These are phyloP conservation scores for Metschnikowia santaceciliae DNA, from an alignment of 805 yeast genomes.

Conservation along the genomic window DNA sequence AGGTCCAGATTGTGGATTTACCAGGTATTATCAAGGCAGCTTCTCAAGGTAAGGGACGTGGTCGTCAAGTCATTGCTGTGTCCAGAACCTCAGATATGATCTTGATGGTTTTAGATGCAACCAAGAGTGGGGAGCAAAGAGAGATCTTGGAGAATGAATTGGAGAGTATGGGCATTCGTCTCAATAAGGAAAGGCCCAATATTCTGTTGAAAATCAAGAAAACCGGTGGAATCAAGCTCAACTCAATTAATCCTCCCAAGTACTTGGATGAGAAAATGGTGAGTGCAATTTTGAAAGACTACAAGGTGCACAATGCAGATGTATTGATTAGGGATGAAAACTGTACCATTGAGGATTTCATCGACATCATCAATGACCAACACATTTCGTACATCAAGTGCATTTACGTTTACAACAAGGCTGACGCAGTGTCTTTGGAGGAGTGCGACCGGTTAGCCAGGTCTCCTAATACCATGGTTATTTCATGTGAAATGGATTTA, in stretches of 20 bases:
- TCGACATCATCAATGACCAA: conserved; percentile 83
- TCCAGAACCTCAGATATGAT: conserved; percentile 93
- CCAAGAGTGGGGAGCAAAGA: conserved; percentile 88
- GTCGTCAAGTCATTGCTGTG: conserved; percentile 93
- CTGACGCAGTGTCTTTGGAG: conserved; percentile 91
- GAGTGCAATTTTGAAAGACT: conserved; percentile 73
- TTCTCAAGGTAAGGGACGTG: conserved; percentile 95
- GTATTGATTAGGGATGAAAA: conserved; percentile 85
- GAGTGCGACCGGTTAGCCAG: conserved; percentile 91
- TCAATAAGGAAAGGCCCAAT: conserved; percentile 75
- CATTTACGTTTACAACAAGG: conserved; percentile 89
- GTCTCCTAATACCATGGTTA: conserved; percentile 88
- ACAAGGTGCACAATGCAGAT: conserved; percentile 89
- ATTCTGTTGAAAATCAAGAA: conserved; percentile 73
- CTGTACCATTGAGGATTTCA: conserved; percentile 85
- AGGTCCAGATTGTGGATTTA: conserved; percentile 92
- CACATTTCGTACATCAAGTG: conserved; percentile 89
- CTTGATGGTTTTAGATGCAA: conserved; percentile 92
- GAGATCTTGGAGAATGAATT: conserved; percentile 81
- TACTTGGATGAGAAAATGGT: conserved; percentile 78
- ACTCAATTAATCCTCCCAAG: conserved; percentile 77
- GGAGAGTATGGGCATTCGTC: conserved; percentile 89
- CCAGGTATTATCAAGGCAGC: conserved; percentile 98
- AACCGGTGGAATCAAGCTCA: conserved; percentile 89
- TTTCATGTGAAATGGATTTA: conserved; percentile 84